Evolutionary conservation across 768 basidiomycete species (phyloP), one percentile per base, ranked within the genome.

Genomic region (Cubamyces sp.): DNA sequence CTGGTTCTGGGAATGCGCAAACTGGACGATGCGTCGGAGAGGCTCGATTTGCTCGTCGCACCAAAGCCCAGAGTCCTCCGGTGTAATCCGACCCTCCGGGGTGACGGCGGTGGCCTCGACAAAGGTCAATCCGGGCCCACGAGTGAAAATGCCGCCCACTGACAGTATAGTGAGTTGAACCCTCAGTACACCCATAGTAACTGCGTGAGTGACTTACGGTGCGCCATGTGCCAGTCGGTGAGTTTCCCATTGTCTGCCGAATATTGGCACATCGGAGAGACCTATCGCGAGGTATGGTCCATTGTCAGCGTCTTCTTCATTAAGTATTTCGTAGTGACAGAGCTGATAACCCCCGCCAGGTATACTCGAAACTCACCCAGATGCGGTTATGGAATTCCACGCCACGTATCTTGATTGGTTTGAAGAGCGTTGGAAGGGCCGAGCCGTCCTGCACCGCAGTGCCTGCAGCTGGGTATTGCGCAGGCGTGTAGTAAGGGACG

Each of bases 91-190:
- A 5, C 84, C 84, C 66, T 84, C 79, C 0, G 82, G 80, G 3
- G 76, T 69, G n/a, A 90, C 82, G 7, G 85, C 83, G 0, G 87
- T 84, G 2, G 88, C 88, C 73, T 92, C 91, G 37, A 88, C 74
- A 40, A 85, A 77, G 56, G 87, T 80, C 1, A 85, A 73, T 0
- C 85, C 88, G 0, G 88, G 83, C 1, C 79, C 76, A 9, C 84
- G 82, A 3, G 77, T 79, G 53, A 82, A 69, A 53, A 86, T 82
- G 2, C 82, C 82, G 0, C 82, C 81, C 57, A 84, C 84, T 85
- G 30, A 9, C 23, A 16, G 15, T 11, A 4, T 30, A 37, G 6
- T 23, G 3, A 26, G 8, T 23, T 12, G 25, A 9, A 39, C 11
- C 5, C 15, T 34, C 19, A 46, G 34, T 47, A 37, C n/a, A 48